Base-by-base conservation (phyloP, 345 rosid species). In the Boechera stricta region DNA sequence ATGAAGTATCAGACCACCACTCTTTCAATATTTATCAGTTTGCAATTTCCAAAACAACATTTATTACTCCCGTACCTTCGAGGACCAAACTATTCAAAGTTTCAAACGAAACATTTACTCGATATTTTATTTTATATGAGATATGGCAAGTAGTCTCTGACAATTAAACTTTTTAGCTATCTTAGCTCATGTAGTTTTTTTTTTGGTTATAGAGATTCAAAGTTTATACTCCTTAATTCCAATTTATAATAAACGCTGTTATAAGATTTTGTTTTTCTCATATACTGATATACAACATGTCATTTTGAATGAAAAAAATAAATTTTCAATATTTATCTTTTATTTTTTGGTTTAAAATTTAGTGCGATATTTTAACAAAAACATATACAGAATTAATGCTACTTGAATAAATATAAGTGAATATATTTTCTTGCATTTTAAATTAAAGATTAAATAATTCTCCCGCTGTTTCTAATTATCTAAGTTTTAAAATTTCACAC, bases 41-140 rank as follows among this genome's bases (percentile, higher is more conserved):
- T 77, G 45, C 61, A 57, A 71, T 64, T 77, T 77, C 81, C 81
- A 56, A 77, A 45, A 77, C 68, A 31, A 49, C 68, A 71, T 71
- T 71, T 38, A 71, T 38, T 65, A 41, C 62, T 70, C 41, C 71
- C 71, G 72, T 77, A 77, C 72, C 47, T 59, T 59, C 1, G 16
- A n/a, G 7, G 67, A 49, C 61, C 54, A 71, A 51, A 72, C 41
- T 51, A 28, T 57, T 62, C 58, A 42, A 70, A 69, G 54, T 71
- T 58, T 72, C 56, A 72, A 39, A 65, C 61, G 6, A 13, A 16
- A 5, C 0, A 0, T 13, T 10, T 39, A 66, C 15, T 6, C 5
- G 7, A 39, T 0, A 58, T 5, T 18, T 39, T 78, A 18, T 47
- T 36, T 64, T 62, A 53, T 61, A 18, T 67, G 48, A 21, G 12